A percentile compares a stretch with the other conserved stretches of the same genome.
These are phyloP conservation scores for Solanum piurae DNA, from an alignment of 257 asterid genomes.

Conservation along the genomic window DNA sequence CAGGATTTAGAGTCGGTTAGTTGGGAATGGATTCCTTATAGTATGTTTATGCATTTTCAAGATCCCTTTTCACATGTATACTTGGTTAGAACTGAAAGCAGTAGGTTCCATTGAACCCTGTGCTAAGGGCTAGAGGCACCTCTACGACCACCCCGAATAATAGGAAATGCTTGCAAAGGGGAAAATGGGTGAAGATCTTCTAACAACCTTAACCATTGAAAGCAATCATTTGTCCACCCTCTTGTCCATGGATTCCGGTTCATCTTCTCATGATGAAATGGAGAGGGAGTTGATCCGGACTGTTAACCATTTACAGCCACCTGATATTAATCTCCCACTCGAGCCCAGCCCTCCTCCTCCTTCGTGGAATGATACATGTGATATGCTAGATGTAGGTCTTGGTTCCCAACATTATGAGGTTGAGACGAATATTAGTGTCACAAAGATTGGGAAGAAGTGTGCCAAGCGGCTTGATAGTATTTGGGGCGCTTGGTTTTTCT, in stretches of 20 bases:
- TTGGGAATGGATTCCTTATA: neutral
- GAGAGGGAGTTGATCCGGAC: conserved; percentile 34
- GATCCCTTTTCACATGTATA: neutral
- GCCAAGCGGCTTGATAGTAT: conserved; percentile 39
- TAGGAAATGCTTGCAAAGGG: conserved; percentile 24
- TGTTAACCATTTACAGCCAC: conserved; percentile 27
- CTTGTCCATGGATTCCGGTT: conserved; percentile 37
- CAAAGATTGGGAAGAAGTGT: conserved; percentile 33
- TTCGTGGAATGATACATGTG: conserved; percentile 24
- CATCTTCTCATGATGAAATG: conserved; percentile 28
- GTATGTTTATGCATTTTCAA: neutral
- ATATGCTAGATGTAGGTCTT: conserved; percentile 27
- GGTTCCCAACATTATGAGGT: conserved; percentile 31
- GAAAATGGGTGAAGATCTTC: conserved; percentile 34
- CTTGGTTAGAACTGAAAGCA: neutral
- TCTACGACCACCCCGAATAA: neutral
- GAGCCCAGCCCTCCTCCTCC: conserved; percentile 35
- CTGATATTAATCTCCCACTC: conserved; percentile 40
- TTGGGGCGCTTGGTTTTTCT: conserved; percentile 53
- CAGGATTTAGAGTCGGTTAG: neutral
- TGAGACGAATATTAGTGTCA: conserved; percentile 16
- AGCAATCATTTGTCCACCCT: conserved; percentile 34
- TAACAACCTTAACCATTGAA: conserved; percentile 35
- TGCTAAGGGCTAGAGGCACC: neutral
- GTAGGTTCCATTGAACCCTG: neutral